Percentiles rank a stretch among this genome's conserved stretches.
Evolutionary conservation across 441 rosid genomes (phyloP).

Genomic region (Manihot esculenta): DNA sequence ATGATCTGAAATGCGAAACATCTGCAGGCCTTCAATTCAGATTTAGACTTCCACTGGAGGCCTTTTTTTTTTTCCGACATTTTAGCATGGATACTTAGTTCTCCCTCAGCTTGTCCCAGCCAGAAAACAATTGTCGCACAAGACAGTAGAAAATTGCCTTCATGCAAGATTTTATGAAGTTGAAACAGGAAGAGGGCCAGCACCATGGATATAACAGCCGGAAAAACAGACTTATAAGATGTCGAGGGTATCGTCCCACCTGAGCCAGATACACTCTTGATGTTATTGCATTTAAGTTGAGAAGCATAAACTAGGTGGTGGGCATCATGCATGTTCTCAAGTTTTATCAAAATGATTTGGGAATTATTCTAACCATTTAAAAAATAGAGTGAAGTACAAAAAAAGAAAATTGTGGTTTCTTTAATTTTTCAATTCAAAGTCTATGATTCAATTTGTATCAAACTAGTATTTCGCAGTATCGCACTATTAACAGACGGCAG

Average conservation of each 20-base stretch:
- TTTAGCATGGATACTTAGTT: conserved; percentile 12
- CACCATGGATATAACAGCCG: conserved; percentile 95
- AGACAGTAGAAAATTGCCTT: conserved; percentile 57
- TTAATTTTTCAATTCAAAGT: too few relatives aligned
- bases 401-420: too few relatives aligned
- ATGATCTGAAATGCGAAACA: too few relatives aligned
- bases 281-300: neutral
- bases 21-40: too few relatives aligned
- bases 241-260: conserved; percentile 94
- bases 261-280: conserved; percentile 26
- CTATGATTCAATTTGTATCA: too few relatives aligned
- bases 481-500: too few relatives aligned
- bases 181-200: conserved; percentile 99
- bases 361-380: too few relatives aligned
- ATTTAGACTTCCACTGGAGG: neutral
- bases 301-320: neutral
- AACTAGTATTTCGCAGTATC: too few relatives aligned
- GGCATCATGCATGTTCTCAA: neutral
- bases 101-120: conserved; percentile 50
- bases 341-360: neutral
- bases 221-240: conserved; percentile 81
- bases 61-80: neutral
- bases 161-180: conserved; percentile 71
- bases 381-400: too few relatives aligned
- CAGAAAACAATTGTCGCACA: conserved; percentile 50